Evolutionary conservation across 305 asterid genomes (phyloP), one percentile per base, ranked within the genome.

Genomic region (Fraxinus platypoda): DNA sequence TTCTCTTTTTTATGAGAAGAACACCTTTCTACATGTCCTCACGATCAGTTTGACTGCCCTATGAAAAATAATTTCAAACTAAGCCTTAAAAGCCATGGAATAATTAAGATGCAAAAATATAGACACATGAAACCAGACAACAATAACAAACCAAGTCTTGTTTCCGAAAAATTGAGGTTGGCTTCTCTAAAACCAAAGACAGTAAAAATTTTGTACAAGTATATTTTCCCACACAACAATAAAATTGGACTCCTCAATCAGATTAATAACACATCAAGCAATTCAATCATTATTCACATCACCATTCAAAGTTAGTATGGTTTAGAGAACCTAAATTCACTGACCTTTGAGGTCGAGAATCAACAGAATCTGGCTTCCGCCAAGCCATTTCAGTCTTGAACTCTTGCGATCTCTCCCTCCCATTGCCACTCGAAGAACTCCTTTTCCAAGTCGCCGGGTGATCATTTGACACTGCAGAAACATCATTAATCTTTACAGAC

Each of bases 311-410:
- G 43, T 11, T 80, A 52, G 74, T 76, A 30, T 1, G 76, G 35
- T 28, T 33, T 37, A 35, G 57, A 43, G 43, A 75, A 82, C 76
- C 86, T 59, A 82, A 54, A 81, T 71, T 33, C 82, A 88, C 94
- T 2, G 80, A 95, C 99, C 98, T 92, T 75, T 82, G 83, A 8
- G 97, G 91, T 82, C 84, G 88, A 85, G 89, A 85, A 82, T 66
- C 97, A 85, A 78, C 85, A 4, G 88, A 54, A 52, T 64, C 91
- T 0, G 93, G 94, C 89, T 86, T 94, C 88, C 97, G 92, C 99
- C 99, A 95, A 76, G 91, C 88, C 87, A 85, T 84, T 87, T 89
- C 97, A 26, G 85, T 83, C n/a, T 3, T 12, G 5, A 13, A 12
- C 54, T 43, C 54, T 12, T 12, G 54, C 88, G 54, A 75, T 81